Evolutionary conservation across 441 rosid species (phyloP).

Genomic region (Arabidopsis lyrata): DNA sequence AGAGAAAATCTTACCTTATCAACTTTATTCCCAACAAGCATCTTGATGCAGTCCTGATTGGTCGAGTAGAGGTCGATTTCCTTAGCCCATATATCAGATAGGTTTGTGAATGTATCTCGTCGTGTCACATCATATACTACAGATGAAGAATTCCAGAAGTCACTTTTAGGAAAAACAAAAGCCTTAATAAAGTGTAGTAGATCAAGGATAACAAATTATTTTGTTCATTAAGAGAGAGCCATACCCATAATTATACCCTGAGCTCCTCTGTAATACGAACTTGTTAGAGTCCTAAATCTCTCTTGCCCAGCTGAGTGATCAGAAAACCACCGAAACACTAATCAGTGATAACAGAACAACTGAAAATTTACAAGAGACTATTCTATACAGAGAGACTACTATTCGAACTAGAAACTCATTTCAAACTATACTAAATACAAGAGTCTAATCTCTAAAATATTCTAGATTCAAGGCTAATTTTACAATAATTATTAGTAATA

Average conservation of each 20-base stretch:
- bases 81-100: slow-evolving; percentile 80
- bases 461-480: neutral
- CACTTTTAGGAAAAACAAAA: neutral
- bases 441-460: neutral
- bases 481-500: too few species aligned
- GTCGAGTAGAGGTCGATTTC: slow-evolving; percentile 77
- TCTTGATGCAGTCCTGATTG: slow-evolving; percentile 77
- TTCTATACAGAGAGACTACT: too few species aligned
- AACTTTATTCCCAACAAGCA: slow-evolving; percentile 85
- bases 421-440: neutral
- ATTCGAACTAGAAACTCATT: too few species aligned
- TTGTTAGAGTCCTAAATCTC: slow-evolving; percentile 70
- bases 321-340: slow-evolving; percentile 14
- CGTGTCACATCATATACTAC: slow-evolving; percentile 77
- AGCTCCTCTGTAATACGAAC: slow-evolving; percentile 77
- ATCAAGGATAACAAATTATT: neutral
- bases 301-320: slow-evolving; percentile 66
- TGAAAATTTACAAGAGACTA: neutral
- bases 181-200: neutral
- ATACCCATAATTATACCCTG: slow-evolving; percentile 73
- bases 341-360: slow-evolving; percentile 1
- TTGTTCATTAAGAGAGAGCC: slow-evolving; percentile 24
- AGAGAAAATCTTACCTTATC: slow-evolving; percentile 57
- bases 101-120: slow-evolving; percentile 78
- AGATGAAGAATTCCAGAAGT: neutral